Conservation (phyloP, 2,329 filamentous ascomycete genomes). For the Venturiaceae sp. region DNA sequence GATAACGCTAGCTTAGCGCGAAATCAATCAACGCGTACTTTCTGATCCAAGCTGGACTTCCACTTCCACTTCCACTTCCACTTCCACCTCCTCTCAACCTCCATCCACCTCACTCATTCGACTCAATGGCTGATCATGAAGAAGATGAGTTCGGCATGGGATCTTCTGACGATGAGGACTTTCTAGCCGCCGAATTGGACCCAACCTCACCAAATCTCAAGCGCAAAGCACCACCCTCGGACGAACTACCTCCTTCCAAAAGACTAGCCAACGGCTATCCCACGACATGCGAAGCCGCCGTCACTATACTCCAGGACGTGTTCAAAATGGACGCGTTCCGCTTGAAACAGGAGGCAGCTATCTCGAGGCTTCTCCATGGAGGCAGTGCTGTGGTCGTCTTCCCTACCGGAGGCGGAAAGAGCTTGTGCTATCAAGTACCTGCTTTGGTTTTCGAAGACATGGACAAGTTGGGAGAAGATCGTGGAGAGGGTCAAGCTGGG, state of each 20-base stretch:
- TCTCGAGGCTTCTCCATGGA: constrained; percentile 32
- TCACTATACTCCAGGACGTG: constrained; percentile 25
- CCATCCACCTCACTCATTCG: neutral
- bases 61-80: too few relatives aligned
- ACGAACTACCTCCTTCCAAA: neutral
- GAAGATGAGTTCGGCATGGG: constrained; percentile 18
- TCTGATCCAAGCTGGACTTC: too few relatives aligned
- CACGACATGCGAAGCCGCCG: neutral
- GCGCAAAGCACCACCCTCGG: neutral
- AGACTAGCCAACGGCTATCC: neutral
- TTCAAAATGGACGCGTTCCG: constrained; percentile 34
- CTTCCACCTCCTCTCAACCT: neutral
- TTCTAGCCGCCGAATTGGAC: constrained; percentile 9
- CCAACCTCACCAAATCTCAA: neutral
- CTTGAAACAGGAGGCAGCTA: constrained; percentile 36
- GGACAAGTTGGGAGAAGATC: constrained; percentile 51
- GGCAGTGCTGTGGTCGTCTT: constrained; percentile 34
- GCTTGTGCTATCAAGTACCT: constrained; percentile 32
- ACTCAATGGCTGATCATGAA: neutral
- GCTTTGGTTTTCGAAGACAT: constrained; percentile 32
- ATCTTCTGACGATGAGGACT: constrained; percentile 15
- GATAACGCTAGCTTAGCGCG: neutral
- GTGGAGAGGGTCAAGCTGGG: constrained; percentile 61
- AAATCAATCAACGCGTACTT: too few relatives aligned
- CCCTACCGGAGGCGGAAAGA: constrained; percentile 33